phyloP scores from a whole-genome alignment of 495 filamentous ascomycete species.

The Penicillium daleae region DNA sequence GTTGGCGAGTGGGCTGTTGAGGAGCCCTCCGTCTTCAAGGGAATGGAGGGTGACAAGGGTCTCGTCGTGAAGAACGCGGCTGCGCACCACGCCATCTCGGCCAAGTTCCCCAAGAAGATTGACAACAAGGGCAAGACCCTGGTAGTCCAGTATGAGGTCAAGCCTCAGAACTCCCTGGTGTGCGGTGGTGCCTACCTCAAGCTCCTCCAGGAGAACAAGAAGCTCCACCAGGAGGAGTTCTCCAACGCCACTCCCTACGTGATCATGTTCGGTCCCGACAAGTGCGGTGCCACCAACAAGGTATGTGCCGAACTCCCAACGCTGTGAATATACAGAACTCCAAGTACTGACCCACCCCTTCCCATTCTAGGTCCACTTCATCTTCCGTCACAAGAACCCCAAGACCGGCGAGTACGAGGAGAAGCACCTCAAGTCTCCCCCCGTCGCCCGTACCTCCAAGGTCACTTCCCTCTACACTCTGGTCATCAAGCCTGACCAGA shows the following conservation, averaged over 20 bases:
- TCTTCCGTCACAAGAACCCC: constrained; percentile 99
- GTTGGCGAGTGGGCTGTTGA: constrained; percentile 96
- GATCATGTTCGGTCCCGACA: constrained; percentile 99
- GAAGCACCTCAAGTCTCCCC: constrained; percentile 91
- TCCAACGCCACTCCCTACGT: constrained; percentile 96
- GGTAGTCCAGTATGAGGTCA: constrained; percentile 99
- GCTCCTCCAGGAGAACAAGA: constrained; percentile 96
- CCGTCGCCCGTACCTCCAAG: constrained; percentile 86
- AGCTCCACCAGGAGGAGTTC: constrained; percentile 96
- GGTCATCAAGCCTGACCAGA: constrained; percentile 94
- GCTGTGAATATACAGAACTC: neutral
- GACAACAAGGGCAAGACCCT: constrained; percentile 96
- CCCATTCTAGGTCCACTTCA: constrained; percentile 85
- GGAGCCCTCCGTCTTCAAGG: constrained; percentile 90
- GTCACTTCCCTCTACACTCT: constrained; percentile 92
- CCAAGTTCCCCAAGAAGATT: constrained; percentile 96
- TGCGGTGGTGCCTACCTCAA: constrained; percentile 99
- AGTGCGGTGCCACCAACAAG: constrained; percentile 99
- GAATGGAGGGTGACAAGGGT: constrained; percentile 94
- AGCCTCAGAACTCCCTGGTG: constrained; percentile 96
- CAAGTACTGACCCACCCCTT: constrained; percentile 8
- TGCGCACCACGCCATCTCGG: constrained; percentile 98
- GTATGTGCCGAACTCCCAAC: constrained; percentile 36
- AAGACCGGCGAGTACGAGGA: constrained; percentile 99
- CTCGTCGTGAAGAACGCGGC: constrained; percentile 96